Evolutionary conservation across 2,329 filamentous ascomycete species (phyloP), one percentile per base, ranked within the genome.

Genomic region (Aspergillus sp.): DNA sequence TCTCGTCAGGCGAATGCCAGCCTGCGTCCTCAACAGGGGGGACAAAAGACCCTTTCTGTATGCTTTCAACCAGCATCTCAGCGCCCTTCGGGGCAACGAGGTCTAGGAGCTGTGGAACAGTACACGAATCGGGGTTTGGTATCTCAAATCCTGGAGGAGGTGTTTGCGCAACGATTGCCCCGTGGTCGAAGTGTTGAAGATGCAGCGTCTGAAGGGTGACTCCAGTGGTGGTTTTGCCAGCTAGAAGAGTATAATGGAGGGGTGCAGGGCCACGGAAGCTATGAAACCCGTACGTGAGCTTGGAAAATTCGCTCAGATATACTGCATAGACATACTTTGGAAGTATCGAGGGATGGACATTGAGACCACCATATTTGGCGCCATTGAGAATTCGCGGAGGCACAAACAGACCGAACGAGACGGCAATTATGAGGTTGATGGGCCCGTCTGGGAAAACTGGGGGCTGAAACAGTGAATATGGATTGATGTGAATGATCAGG

Each of bases 401-500:
- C 1, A 99, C 89, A 64, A 97, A 90, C 7, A 97, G 84, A 3
- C 95, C 95, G 77, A 98, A 99, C 0, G 95, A 98, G 4, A 98
- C 95, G 52, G 93, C 93, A 50, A 98, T 83, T 68, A 99, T 85
- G 61, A 99, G 82, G 74, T 97, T 93, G 67, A 88, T 87, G 28
- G 79, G 68, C 30, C 74, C 70, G 41, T 69, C 72, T 17, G 79
- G 57, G 3, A 80, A 72, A 48, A 73, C 71, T 0, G 89, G 89
- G 38, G 89, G 83, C 83, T 89, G 66, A 28, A 45, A 58, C 22
- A 28, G 61, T 72, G 46, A 73, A 67, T 61, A 49, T 19, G 63
- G 2, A 49, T 19, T 63, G 2, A 64, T 19, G 34, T n/a, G 57
- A 53, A 31, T 30, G 51, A 19, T 34, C 31, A 25, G 46, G 7